Evolutionary conservation across 2,329 filamentous ascomycete genomes (phyloP).

Genomic region (Calonectria ilicicola): DNA sequence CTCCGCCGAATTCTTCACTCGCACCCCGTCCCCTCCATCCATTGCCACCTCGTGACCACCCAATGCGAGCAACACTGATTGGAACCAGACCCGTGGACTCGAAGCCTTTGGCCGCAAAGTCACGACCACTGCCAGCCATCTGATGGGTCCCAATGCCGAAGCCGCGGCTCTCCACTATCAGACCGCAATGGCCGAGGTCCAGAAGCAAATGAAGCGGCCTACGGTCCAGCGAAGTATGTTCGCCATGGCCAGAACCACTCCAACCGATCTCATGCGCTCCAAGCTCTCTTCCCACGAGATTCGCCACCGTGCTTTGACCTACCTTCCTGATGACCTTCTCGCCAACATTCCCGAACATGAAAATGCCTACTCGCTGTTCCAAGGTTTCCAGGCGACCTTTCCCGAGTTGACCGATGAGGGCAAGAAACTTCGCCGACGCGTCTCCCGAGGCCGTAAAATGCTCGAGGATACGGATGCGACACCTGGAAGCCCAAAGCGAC

Average conservation of each 20-base stretch:
- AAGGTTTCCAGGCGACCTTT: constrained; percentile 93
- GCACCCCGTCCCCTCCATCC: constrained; percentile 4
- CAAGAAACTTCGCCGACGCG: constrained; percentile 77
- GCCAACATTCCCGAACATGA: constrained; percentile 88
- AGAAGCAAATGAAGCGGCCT: constrained; percentile 88
- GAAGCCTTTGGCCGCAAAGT: constrained; percentile 96
- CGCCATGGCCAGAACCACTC: constrained; percentile 88
- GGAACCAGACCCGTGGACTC: constrained; percentile 80
- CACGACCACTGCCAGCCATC: constrained; percentile 89
- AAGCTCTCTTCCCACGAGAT: constrained; percentile 93
- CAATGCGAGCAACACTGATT: constrained; percentile 35
- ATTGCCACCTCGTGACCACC: constrained; percentile 32
- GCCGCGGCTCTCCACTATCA: constrained; percentile 78
- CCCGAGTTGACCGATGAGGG: constrained; percentile 78
- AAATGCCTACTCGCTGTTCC: constrained; percentile 92
- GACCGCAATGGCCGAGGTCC: constrained; percentile 87
- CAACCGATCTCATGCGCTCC: constrained; percentile 93
- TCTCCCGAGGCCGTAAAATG: constrained; percentile 81
- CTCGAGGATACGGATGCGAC: constrained; percentile 72
- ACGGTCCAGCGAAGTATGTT: constrained; percentile 90
- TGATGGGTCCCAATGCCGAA: constrained; percentile 77
- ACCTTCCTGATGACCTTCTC: constrained; percentile 90
- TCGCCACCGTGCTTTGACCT: constrained; percentile 90
- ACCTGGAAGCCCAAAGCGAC: constrained; percentile 71
- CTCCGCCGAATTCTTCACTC: constrained; percentile 24